Percentiles rank a stretch among this genome's conserved stretches.
phyloP scores from a whole-genome alignment of 805 yeast species.

The Candida yuanshanica region DNA sequence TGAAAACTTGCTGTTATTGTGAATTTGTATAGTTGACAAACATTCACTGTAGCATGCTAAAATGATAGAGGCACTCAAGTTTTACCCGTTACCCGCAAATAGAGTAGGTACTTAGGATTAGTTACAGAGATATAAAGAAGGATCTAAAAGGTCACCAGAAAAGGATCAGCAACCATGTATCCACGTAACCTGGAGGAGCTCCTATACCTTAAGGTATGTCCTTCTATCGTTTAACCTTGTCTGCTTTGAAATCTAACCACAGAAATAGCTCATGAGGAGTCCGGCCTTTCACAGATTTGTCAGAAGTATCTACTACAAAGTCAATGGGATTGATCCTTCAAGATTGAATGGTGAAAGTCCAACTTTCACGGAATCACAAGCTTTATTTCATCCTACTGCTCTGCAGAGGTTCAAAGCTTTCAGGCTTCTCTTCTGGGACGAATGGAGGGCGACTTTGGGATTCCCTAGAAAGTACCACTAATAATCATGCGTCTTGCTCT shows the following conservation, averaged over 20 bases:
- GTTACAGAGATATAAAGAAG: no score
- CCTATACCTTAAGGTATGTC: conserved; percentile 25
- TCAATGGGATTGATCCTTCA: conserved; percentile 50
- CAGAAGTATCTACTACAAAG: conserved; percentile 50
- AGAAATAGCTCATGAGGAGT: conserved; percentile 43
- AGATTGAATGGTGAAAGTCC: conserved; percentile 22
- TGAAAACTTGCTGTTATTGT: background rate
- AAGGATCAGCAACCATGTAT: conserved; percentile 2
- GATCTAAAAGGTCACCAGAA: background rate
- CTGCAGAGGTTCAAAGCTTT: conserved; percentile 58
- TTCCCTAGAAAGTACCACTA: conserved; percentile 27
- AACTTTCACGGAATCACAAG: conserved; percentile 18
- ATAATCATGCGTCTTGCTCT: background rate
- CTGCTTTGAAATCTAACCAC: no score
- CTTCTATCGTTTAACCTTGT: background rate
- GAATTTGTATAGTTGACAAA: background rate
- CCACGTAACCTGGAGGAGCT: conserved; percentile 43
- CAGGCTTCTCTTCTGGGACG: conserved; percentile 53
- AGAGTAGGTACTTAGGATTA: no score
- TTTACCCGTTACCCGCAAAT: background rate
- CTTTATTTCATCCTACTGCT: conserved; percentile 38
- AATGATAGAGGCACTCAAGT: no score
- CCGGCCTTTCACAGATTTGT: conserved; percentile 60
- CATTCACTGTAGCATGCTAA: no score
- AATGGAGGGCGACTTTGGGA: conserved; percentile 50